Conservation (phyloP, 768 basidiomycete genomes). For the Agrocybe praecox region DNA sequence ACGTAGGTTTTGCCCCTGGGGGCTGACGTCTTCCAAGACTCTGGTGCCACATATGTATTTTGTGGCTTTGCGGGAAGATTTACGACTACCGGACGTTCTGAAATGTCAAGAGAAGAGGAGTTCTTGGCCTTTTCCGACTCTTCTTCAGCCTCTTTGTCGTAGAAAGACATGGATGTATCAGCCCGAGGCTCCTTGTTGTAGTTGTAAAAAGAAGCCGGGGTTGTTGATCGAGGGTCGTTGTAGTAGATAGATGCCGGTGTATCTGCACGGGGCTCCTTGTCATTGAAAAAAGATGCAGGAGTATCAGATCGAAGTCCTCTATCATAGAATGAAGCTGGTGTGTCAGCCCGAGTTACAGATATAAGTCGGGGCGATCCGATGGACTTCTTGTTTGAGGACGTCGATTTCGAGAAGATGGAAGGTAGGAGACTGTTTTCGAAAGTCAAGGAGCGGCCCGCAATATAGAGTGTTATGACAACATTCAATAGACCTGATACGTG, state of each 20-base stretch:
- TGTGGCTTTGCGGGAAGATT: conserved; percentile 12
- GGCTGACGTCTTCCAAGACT: conserved; percentile 18
- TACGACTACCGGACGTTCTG: conserved; percentile 2
- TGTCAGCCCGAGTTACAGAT: not conserved
- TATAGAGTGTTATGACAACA: conserved; percentile 16
- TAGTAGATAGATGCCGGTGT: not conserved
- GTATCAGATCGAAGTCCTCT: not conserved
- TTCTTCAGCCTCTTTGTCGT: not conserved
- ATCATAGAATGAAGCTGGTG: not conserved
- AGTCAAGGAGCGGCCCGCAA: conserved; percentile 4
- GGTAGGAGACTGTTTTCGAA: conserved; percentile 2
- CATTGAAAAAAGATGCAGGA: conserved; percentile 2
- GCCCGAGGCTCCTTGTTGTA: not conserved
- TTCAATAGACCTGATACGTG: conserved; percentile 16
- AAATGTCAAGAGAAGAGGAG: not conserved
- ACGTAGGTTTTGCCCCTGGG: conserved; percentile 7
- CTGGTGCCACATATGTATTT: conserved; percentile 17
- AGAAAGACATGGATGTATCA: not conserved
- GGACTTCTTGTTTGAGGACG: not conserved
- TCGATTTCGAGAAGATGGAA: conserved; percentile 3
- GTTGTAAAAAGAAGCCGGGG: not conserved
- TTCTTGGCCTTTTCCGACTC: not conserved
- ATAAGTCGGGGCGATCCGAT: not conserved
- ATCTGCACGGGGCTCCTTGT: not conserved
- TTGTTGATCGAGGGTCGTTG: not conserved